These are phyloP conservation scores for Oryza rufipogon DNA, from an alignment of 176 grass and related monocot genomes.

Conservation along the genomic window DNA sequence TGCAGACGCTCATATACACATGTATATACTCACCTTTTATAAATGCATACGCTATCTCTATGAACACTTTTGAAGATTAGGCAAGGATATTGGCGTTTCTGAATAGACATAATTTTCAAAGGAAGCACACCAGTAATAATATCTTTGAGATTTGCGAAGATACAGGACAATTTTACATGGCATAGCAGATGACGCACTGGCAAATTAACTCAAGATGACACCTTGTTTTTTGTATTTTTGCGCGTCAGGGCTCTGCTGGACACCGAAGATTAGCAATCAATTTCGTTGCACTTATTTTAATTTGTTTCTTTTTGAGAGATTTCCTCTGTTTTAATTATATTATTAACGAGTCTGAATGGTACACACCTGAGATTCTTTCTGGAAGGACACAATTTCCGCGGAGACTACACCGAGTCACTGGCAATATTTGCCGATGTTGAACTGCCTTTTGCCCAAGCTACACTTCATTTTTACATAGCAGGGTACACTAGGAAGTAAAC, in stretches of 20 bases:
- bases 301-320: background rate
- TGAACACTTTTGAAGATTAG: too few relatives aligned
- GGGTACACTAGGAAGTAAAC: background rate
- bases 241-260: background rate
- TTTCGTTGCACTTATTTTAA: background rate
- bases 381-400: background rate
- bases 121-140: background rate
- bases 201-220: background rate
- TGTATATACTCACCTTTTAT: too few relatives aligned
- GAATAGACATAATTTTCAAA: background rate
- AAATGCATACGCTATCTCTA: too few relatives aligned
- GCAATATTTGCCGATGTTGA: background rate
- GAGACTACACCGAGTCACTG: background rate
- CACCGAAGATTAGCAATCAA: background rate
- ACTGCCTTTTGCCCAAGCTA: background rate
- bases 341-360: background rate
- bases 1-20: too few relatives aligned
- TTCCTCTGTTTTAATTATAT: background rate
- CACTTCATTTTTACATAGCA: background rate
- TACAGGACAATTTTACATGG: background rate
- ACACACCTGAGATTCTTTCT: background rate
- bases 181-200: background rate
- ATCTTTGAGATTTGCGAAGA: background rate
- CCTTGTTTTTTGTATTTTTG: constrained; percentile 20
- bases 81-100: too few relatives aligned